These are phyloP conservation scores for Stemphylium lycopersici DNA, from an alignment of 2,329 filamentous ascomycete species.

Conservation along the genomic window DNA sequence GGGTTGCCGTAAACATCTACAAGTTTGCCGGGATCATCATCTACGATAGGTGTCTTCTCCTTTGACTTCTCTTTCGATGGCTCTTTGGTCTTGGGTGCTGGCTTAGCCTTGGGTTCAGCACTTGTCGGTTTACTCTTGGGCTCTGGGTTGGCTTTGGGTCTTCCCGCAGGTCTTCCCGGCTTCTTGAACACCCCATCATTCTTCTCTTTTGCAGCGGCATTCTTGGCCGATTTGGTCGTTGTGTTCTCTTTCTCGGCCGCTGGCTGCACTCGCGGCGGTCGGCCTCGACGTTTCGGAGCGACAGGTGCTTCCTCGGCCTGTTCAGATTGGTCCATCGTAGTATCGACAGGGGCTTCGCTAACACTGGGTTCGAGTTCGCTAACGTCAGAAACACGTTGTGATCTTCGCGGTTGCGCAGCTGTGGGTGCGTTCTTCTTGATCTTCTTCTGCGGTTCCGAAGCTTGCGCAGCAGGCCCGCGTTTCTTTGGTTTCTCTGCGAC, in stretches of 20 bases:
- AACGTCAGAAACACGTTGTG: constrained; percentile 37
- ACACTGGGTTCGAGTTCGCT: constrained; percentile 37
- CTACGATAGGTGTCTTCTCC: constrained; percentile 6
- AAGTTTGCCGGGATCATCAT: constrained; percentile 34
- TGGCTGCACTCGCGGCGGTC: constrained; percentile 30
- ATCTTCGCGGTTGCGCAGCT: constrained; percentile 27
- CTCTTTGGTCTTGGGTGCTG: constrained; percentile 12
- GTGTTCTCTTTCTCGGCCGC: constrained; percentile 19
- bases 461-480: constrained; percentile 19
- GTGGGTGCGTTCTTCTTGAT: constrained; percentile 26
- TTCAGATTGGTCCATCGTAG: constrained; percentile 28
- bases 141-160: constrained; percentile 32
- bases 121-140: constrained; percentile 18
- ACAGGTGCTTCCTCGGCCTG: constrained; percentile 27
- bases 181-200: constrained; percentile 35
- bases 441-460: constrained; percentile 23
- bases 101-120: constrained; percentile 25
- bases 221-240: constrained; percentile 16
- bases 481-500: constrained; percentile 25
- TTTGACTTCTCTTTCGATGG: constrained; percentile 10
- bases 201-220: constrained; percentile 16
- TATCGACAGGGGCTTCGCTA: constrained; percentile 29
- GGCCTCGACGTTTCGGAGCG: constrained; percentile 33
- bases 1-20: constrained; percentile 42
- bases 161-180: constrained; percentile 27